Evolutionary conservation across 2,329 filamentous ascomycete genomes (phyloP), one percentile per base, ranked within the genome.

Genomic region (Hypoxylon sp.): DNA sequence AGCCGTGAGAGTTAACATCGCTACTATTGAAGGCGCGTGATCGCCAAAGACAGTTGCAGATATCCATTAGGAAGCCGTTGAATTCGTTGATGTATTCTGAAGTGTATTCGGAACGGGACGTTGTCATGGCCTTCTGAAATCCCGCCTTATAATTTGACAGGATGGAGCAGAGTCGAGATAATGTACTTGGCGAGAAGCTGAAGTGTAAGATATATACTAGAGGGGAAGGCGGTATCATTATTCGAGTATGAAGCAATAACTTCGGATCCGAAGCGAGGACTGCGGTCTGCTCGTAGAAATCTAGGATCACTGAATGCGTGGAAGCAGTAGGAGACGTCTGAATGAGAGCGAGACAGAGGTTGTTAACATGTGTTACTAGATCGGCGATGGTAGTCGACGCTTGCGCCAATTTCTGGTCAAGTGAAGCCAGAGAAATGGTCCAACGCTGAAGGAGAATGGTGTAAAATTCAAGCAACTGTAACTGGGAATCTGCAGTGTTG

Each of bases 11-110:
- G 73, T 89, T 89, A n/a, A 85, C 80, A 70, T 95, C 92, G 1
- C 82, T 82, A 11, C 81, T 81, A 63, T 88, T 88, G 65, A 97
- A 90, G 0, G 91, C 93, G 11, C 90, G 87, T 21, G 88, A 87
- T 7, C 93, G 87, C 93, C 93, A 97, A 50, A 96, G 78, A 55
- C 92, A 89, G 76, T 97, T 97, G 82, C 93, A 94, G 32, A 94
- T 86, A 76, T 97, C 93, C 89, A 96, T 94, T 32, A 97, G 85
- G 76, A 91, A 94, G 21, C 91, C 91, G 77, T 97, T 97, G 81
- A 96, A 94, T 23, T 86, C 81, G 69, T 89, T 87, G 43, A 93
- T 87, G 61, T 91, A 87, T 32, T 83, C 80, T 45, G 86, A 83
- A 28, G 88, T 83, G 67, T 90, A 91, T 46, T 68, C 64, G n/a